A percentile compares a stretch with the other conserved stretches of the same genome.
phyloP scores from a whole-genome alignment of 1,284 basidiomycete species.

The Athelia sp. region DNA sequence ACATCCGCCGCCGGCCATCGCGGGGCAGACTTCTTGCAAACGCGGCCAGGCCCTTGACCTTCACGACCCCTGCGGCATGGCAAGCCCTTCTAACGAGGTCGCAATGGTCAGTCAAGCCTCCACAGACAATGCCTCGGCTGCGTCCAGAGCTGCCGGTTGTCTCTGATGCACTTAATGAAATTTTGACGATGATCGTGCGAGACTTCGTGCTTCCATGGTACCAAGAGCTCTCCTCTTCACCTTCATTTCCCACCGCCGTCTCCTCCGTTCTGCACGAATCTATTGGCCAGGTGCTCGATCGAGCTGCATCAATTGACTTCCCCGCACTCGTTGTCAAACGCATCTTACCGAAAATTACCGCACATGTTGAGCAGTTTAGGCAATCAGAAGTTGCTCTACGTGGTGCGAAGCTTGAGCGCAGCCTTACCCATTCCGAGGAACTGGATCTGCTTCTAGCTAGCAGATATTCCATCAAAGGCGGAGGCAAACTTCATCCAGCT shows the following conservation, averaged over 20 bases:
- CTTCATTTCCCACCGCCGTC: conserved; percentile 83
- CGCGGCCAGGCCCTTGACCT: conserved; percentile 68
- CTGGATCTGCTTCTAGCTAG: conserved; percentile 80
- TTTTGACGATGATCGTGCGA: conserved; percentile 73
- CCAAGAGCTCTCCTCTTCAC: conserved; percentile 74
- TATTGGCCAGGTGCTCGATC: conserved; percentile 51
- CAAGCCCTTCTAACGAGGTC: conserved; percentile 79
- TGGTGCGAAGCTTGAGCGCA: conserved; percentile 71
- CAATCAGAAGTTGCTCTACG: conserved; percentile 82
- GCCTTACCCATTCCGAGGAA: conserved; percentile 81
- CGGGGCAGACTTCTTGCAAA: conserved; percentile 32
- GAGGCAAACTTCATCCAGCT: conserved; percentile 67
- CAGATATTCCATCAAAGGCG: conserved; percentile 60
- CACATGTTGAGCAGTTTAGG: conserved; percentile 88
- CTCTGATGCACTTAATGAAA: conserved; percentile 66
- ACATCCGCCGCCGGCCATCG: conserved; percentile 31
- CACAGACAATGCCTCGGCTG: conserved; percentile 57
- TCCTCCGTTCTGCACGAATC: conserved; percentile 71
- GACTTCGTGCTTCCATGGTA: conserved; percentile 90
- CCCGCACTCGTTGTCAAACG: conserved; percentile 76
- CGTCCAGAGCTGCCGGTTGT: conserved; percentile 58
- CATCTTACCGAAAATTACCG: conserved; percentile 82
- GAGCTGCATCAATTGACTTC: conserved; percentile 63
- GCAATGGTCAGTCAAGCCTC: conserved; percentile 73
- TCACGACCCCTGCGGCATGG: conserved; percentile 90